Base-by-base conservation (phyloP, 148 eudicot species). In the Chenopodium album region DNA sequence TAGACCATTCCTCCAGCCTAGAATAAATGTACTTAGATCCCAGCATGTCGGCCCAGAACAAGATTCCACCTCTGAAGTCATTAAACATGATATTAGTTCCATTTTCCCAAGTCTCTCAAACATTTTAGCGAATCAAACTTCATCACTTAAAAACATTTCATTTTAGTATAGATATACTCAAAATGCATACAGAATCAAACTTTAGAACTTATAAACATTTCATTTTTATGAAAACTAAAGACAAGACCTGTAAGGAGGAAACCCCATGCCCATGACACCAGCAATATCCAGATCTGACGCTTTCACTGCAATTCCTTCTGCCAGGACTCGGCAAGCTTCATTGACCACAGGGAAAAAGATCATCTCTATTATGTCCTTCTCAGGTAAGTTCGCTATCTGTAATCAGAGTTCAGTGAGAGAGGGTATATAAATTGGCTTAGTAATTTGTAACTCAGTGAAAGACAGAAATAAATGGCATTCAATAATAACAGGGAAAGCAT, bases 231-330 rank as follows among this genome's bases (percentile, higher is more conserved):
- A 41, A 41, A 26, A 16, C 48, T 32, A 4, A 16, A 19, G 17
- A 56, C 12, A 77, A 72, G 80, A 93, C 98, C 98, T 93, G 92
- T 95, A 95, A 75, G 97, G 93, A 32, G 98, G 98, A 85, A 93
- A 95, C 8, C 97, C 98, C 97, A 95, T 92, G 81, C 98, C 98
- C 95, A 95, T 91, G 9, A 93, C 88, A 69, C 85, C 84, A 76
- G 98, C 92, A 76, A 95, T 90, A 86, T 95, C 98, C 65, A 95
- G 85, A 79, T 95, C 98, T 19, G 93, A 82, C 65, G 98, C 97
- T 87, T 95, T 95, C 47, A 93, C 98, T n/a, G 89, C 94, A 85
- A 95, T 92, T 37, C 97, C 98, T 85, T 95, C 98, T 41, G 89
- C 94, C 54, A 90, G 84, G 75, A 95, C 96, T 66, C 98, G 92